These are phyloP conservation scores for Penicillium sp. DNA, from an alignment of 2,329 filamentous ascomycete species.

Conservation along the genomic window DNA sequence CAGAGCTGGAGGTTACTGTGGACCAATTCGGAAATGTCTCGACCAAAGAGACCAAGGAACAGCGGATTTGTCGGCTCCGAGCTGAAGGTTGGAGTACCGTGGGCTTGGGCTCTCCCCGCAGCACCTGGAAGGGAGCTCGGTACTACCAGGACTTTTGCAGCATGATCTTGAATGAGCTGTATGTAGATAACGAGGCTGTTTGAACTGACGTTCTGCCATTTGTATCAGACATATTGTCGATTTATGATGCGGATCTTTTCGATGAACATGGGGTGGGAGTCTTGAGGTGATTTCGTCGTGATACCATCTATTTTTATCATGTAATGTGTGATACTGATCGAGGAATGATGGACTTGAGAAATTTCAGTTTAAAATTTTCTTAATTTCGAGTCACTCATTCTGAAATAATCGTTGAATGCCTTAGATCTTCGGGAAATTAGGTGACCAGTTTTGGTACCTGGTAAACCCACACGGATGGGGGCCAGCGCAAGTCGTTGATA, in stretches of 20 bases:
- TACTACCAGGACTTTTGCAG: slow-evolving; percentile 42
- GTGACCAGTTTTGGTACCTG: neutral
- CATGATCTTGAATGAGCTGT: slow-evolving; percentile 40
- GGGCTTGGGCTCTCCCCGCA: slow-evolving; percentile 33
- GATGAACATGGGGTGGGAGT: neutral
- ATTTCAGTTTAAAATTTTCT: too few species aligned
- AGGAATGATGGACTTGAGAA: neutral
- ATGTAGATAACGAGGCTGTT: slow-evolving; percentile 19
- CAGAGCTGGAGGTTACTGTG: slow-evolving; percentile 4
- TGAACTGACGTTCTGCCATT: too few species aligned
- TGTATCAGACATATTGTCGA: neutral
- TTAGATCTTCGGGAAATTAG: neutral
- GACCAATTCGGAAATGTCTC: slow-evolving; percentile 20
- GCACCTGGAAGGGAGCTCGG: slow-evolving; percentile 39
- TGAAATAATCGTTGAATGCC: neutral
- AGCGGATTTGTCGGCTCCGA: slow-evolving; percentile 38
- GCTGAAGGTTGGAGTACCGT: slow-evolving; percentile 41
- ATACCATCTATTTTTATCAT: neutral
- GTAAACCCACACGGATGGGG: neutral
- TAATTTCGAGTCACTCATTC: neutral
- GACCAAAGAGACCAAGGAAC: slow-evolving; percentile 35
- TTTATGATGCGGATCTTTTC: neutral
- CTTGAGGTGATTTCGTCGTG: neutral
- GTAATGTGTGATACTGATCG: neutral
- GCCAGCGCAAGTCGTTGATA: neutral